Evolutionary conservation across 163 green algal genomes (phyloP), one percentile per base, ranked within the genome.

Genomic region (Chlorella variabilis): DNA sequence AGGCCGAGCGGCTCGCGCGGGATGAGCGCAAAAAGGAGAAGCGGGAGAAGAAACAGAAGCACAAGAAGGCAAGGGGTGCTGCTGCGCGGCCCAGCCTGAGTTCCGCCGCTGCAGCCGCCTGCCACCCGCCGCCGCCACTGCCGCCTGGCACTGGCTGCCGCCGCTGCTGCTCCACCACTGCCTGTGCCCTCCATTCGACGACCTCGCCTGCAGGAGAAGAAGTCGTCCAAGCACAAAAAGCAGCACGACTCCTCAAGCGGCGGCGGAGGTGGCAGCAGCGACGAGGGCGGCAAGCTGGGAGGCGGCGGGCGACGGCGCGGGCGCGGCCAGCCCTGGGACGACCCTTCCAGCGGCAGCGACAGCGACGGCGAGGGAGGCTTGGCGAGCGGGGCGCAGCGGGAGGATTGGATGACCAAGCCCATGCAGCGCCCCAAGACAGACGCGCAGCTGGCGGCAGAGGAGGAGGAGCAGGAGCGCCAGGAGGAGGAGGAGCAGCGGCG

Each of bases 401-500:
- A 95, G 58, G 91, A 95, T 54, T 95, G 92, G 91, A 95, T 96
- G 92, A 95, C 87, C 4, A 85, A 85, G 76, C 90, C 87, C 56
- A 93, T 93, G 77, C 41, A 18, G 76, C 80, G 33, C 66, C 76
- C 23, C n/a, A 59, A 25, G 45, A 58, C 23, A 38, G 67, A 79
- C n/a, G 77, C 17, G 11, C 58, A 71, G 15, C 58, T 61, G 29
- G 48, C 51, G 48, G 68, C n/a, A 39, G 69, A 83, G 36, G 67
- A 69, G 20, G 42, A 84, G 48, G 68, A 45, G 59, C 59, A 48
- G 25, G n/a, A 63, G 67, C 27, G 36, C 5, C 61, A 89, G 36
- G 62, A 83, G 45, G 68, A 66, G 34, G 61, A 81, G 42, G 78
- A 66, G 18, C 41, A 63, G 41, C 59, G 83, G 59, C 39, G 68